Conservation (phyloP, 2,329 filamentous ascomycete genomes). For the Acephala macrosclerotiorum region DNA sequence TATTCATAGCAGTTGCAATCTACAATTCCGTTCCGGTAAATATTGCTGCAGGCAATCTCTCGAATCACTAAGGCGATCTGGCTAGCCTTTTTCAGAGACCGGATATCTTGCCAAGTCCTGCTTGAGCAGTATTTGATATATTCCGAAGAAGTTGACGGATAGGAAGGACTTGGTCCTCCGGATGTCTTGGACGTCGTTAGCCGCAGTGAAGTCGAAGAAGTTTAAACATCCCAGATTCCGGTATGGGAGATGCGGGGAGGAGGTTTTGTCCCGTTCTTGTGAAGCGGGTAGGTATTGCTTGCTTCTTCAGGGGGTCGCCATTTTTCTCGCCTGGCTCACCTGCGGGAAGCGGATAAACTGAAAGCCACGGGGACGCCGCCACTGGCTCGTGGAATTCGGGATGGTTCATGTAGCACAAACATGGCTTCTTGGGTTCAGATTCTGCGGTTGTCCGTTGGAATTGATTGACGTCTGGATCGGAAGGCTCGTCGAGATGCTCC, state of each 20-base stretch:
- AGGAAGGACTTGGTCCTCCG: conserved; percentile 5
- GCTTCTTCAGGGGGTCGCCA: conserved; percentile 14
- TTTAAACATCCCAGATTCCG: conserved; percentile 11
- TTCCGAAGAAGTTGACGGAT: neutral
- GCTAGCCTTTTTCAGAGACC: neutral
- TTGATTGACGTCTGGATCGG: conserved; percentile 8
- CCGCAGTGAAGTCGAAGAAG: neutral
- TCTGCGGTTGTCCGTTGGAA: conserved; percentile 12
- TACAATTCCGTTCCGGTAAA: conserved; percentile 11
- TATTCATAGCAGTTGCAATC: conserved; percentile 15
- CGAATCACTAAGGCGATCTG: neutral
- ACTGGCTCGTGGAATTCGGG: conserved; percentile 19
- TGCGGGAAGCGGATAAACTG: conserved; percentile 11
- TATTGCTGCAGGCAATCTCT: neutral
- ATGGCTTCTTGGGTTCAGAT: conserved; percentile 3
- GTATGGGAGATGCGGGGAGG: conserved; percentile 21
- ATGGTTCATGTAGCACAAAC: conserved; percentile 4
- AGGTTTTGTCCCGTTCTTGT: conserved; percentile 5
- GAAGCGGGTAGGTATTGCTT: conserved; percentile 19
- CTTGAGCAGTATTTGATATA: neutral
- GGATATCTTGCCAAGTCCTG: neutral
- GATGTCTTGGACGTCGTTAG: neutral
- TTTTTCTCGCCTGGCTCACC: conserved; percentile 13
- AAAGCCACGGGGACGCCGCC: conserved; percentile 16
- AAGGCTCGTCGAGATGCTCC: conserved; percentile 9